Evolutionary conservation across 805 yeast genomes (phyloP), one percentile per base, ranked within the genome.

Genomic region (Lachancea nothofagi): DNA sequence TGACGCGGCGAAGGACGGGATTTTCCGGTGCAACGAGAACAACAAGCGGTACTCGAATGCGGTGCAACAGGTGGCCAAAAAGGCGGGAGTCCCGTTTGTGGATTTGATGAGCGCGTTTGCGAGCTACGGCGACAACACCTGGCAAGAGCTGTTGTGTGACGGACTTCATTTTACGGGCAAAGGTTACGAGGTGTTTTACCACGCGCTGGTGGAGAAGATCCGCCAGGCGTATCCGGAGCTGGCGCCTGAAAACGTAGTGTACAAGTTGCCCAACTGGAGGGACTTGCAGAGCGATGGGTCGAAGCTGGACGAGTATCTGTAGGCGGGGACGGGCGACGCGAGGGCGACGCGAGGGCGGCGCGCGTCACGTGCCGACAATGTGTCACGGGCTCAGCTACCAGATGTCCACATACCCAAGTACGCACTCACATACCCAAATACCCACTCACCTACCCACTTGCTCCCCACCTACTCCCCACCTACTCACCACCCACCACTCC

Each of bases 131-230:
- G 56, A 62, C 36, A 61, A 67, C 2, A 58, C 61, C 3, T 70
- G 73, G 71, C 48, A 50, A 5, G 65, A 67, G 1, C 49, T 75
- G 6, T 51, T 76, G 10, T 45, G 54, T 10, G 80, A 74, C 44
- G 88, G 88, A 3, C 55, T 83, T 30, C 89, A 83, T 57, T 82
- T 65, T 55, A 64, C 73, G 2, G 75, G 76, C 0, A 53, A 59
- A 22, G 80, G 77, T 0, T 82, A 81, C 58, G 55, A 62, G 40
- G 35, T 80, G 7, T 59, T 72, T 45, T 78, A 57, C 45, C 59
- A 70, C n/a, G 72, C 64, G 30, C 45, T 80, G 15, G 42, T 67
- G 36, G 49, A 53, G 29, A 51, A 57, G 4, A 74, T 80, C 31
- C 47, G 55, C 2, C 44, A 43, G 4, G 21, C 45, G 10, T 79